Evolutionary conservation across 2,329 filamentous ascomycete genomes (phyloP).

Genomic region (Hypoxylon sp.): DNA sequence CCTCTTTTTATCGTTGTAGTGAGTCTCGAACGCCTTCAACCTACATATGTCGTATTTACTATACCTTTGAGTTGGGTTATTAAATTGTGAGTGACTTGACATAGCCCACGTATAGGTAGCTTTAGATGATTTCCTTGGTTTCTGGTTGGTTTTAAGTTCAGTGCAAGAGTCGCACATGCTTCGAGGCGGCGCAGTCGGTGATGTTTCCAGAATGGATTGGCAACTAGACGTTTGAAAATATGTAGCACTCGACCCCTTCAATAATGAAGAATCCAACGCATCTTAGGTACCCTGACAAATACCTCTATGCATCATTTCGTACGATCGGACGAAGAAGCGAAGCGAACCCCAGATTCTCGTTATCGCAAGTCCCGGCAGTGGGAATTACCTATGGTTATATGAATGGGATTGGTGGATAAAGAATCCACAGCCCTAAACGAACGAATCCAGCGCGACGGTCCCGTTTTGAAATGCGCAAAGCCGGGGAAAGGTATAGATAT

Average conservation of each 20-base stretch:
- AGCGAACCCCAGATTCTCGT: constrained; percentile 40
- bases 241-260: constrained; percentile 28
- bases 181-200: constrained; percentile 32
- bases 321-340: constrained; percentile 34
- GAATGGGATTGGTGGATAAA: constrained; percentile 42
- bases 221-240: constrained; percentile 24
- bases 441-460: constrained; percentile 25
- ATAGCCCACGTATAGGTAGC: constrained; percentile 10
- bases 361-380: constrained; percentile 28
- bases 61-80: neutral
- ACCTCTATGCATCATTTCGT: constrained; percentile 13
- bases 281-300: constrained; percentile 14
- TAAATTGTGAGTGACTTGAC: neutral
- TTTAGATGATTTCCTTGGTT: constrained; percentile 9
- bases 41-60: neutral
- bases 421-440: constrained; percentile 27
- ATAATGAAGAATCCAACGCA: constrained; percentile 15
- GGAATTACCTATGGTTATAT: constrained; percentile 27
- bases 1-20: neutral
- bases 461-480: constrained; percentile 37
- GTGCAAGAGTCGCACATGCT: constrained; percentile 24
- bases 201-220: constrained; percentile 27
- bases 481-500: constrained; percentile 38
- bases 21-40: constrained; percentile 5
- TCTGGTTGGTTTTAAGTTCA: constrained; percentile 9